Conservation (phyloP, 352 stramenopile species). For the Paralagenidium karlingii region DNA sequence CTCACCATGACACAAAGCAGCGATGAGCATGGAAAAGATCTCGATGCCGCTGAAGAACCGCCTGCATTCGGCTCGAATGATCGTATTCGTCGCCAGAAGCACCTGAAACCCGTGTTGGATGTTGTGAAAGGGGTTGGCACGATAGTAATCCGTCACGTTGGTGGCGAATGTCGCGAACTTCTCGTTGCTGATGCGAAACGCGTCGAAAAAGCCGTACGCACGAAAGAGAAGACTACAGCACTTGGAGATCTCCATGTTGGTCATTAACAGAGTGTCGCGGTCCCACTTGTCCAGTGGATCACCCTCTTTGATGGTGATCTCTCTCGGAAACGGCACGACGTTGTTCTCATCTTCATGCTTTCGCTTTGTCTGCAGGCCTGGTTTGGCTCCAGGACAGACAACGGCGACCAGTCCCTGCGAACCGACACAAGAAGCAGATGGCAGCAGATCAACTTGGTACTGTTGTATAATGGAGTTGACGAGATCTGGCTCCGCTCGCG, state of each 20-base stretch:
- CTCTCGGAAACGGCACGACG: constrained; percentile 34
- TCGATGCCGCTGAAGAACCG: constrained; percentile 30
- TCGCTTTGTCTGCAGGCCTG: no score
- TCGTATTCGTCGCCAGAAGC: constrained; percentile 33
- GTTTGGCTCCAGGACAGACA: constrained; percentile 15
- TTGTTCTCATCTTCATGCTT: constrained; percentile 45
- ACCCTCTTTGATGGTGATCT: constrained; percentile 27
- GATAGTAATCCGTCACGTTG: constrained; percentile 42
- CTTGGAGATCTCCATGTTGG: constrained; percentile 33
- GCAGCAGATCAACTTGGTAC: no score
- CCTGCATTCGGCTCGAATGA: constrained; percentile 23
- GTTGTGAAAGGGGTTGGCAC: constrained; percentile 62
- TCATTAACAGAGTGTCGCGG: constrained; percentile 32
- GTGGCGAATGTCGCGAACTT: constrained; percentile 46
- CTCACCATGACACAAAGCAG: constrained; percentile 66
- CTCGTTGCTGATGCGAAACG: constrained; percentile 29
- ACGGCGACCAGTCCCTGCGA: constrained; percentile 38
- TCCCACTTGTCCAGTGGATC: no score
- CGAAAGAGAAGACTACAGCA: constrained; percentile 33
- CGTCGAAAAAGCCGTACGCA: constrained; percentile 41
- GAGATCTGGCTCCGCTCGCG: constrained; percentile 15
- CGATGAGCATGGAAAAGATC: constrained; percentile 32
- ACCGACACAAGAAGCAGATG: no score
- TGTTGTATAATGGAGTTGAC: constrained; percentile 24
- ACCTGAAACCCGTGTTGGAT: constrained; percentile 65